Conservation (phyloP, 176 grass and related monocot genomes). For the Pontederia crassipes region DNA sequence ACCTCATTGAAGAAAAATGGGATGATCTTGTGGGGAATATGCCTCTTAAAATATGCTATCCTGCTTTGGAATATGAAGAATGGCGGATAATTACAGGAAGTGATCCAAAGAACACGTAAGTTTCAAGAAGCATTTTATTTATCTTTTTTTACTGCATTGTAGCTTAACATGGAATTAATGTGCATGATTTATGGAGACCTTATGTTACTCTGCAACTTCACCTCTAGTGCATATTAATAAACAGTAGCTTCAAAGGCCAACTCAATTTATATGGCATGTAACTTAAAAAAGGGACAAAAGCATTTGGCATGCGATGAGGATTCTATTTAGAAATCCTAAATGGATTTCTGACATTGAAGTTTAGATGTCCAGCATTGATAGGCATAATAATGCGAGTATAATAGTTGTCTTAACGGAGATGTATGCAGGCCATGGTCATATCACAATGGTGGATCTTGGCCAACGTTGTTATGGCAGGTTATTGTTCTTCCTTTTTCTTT, state of each 20-base stretch:
- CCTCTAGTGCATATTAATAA: too few relatives aligned
- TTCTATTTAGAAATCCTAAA: too few relatives aligned
- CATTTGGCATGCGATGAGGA: too few relatives aligned
- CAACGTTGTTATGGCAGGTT: slow-evolving; percentile 91
- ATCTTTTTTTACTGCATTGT: slow-evolving; percentile 17
- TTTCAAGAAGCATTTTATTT: slow-evolving; percentile 8
- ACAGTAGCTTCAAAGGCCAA: too few relatives aligned
- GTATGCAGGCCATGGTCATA: slow-evolving; percentile 84
- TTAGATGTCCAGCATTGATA: too few relatives aligned
- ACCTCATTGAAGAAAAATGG: slow-evolving; percentile 94
- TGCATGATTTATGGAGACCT: too few relatives aligned
- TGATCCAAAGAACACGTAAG: slow-evolving; percentile 97
- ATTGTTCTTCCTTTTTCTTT: background rate
- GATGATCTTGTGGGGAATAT: slow-evolving; percentile 90
- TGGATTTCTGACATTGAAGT: background rate
- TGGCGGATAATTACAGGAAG: slow-evolving; percentile 94
- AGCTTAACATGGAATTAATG: background rate
- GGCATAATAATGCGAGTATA: too few relatives aligned
- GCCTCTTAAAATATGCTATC: slow-evolving; percentile 97
- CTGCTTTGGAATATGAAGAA: slow-evolving; percentile 81
- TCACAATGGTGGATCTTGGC: slow-evolving; percentile 94
- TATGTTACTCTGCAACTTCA: too few relatives aligned
- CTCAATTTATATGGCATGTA: too few relatives aligned
- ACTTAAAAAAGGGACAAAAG: too few relatives aligned
- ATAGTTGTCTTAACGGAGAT: slow-evolving; percentile 8